Percentiles rank a stretch among this genome's conserved stretches.
phyloP scores from a whole-genome alignment of 768 basidiomycete genomes.

The Phylloporus rhodoxanthus region DNA sequence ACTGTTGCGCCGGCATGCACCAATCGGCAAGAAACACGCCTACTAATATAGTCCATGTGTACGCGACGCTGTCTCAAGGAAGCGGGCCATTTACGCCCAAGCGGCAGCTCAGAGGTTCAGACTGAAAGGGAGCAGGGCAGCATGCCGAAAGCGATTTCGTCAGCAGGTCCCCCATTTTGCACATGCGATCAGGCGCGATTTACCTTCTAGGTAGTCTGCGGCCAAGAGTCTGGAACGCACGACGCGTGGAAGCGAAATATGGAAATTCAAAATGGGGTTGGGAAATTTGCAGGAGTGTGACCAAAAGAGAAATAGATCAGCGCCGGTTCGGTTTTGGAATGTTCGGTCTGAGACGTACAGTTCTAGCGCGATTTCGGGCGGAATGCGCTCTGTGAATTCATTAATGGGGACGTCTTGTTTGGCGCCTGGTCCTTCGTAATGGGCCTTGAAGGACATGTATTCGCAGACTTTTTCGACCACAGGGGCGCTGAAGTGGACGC shows the following conservation, averaged over 20 bases:
- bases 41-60: neutral
- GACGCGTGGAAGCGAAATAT: neutral
- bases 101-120: constrained; percentile 1
- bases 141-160: constrained; percentile 3
- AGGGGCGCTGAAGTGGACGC: constrained; percentile 39
- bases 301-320: constrained; percentile 10
- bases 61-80: neutral
- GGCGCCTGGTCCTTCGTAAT: constrained; percentile 62
- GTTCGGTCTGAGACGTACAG: constrained; percentile 51
- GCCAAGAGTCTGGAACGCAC: constrained; percentile 43
- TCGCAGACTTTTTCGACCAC: constrained; percentile 87
- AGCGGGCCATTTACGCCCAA: neutral
- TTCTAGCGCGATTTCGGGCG: constrained; percentile 84
- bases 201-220: constrained; percentile 64
- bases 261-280: constrained; percentile 5
- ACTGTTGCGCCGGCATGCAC: constrained; percentile 15
- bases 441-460: constrained; percentile 79
- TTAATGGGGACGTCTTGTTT: constrained; percentile 73
- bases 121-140: constrained; percentile 11
- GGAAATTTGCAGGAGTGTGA: neutral
- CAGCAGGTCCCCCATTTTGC: constrained; percentile 14
- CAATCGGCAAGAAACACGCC: neutral
- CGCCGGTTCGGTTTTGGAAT: neutral
- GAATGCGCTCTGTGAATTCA: constrained; percentile 78
- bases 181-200: constrained; percentile 13